phyloP scores from a whole-genome alignment of 305 asterid genomes.

The Fraxinus albicans region DNA sequence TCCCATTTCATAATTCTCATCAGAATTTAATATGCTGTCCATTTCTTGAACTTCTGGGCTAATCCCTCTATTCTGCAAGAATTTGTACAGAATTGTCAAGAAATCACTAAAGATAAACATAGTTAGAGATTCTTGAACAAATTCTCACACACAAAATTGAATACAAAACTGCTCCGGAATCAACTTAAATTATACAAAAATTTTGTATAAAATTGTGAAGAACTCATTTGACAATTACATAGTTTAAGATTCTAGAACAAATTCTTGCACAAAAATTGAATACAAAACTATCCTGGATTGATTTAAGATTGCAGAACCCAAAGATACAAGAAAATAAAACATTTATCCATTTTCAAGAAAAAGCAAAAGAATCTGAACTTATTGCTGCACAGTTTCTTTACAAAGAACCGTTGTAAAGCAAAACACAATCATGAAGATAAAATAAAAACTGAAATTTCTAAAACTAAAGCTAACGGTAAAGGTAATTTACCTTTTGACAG shows the following conservation, averaged over 20 bases:
- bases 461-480: constrained; percentile 33
- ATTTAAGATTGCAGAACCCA: background rate
- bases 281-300: constrained; percentile 26
- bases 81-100: constrained; percentile 15
- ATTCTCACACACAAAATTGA: constrained; percentile 23
- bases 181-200: background rate
- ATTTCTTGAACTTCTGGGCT: constrained; percentile 20
- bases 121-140: constrained; percentile 28
- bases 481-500: constrained; percentile 51
- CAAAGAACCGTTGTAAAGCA: constrained; percentile 1
- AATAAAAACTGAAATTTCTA: constrained; percentile 11
- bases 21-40: constrained; percentile 48
- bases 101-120: constrained; percentile 23
- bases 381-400: constrained; percentile 21
- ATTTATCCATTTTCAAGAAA: constrained; percentile 12
- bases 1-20: constrained; percentile 58
- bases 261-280: constrained; percentile 23
- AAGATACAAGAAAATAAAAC: background rate
- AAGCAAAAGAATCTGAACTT: background rate
- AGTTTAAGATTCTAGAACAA: background rate
- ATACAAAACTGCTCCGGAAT: constrained; percentile 39
- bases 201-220: background rate
- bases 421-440: constrained; percentile 18
- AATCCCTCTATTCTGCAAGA: background rate
- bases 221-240: background rate